These are phyloP conservation scores for Akanthomyces dipterigenus DNA, from an alignment of 2,329 filamentous ascomycete genomes.

Conservation along the genomic window DNA sequence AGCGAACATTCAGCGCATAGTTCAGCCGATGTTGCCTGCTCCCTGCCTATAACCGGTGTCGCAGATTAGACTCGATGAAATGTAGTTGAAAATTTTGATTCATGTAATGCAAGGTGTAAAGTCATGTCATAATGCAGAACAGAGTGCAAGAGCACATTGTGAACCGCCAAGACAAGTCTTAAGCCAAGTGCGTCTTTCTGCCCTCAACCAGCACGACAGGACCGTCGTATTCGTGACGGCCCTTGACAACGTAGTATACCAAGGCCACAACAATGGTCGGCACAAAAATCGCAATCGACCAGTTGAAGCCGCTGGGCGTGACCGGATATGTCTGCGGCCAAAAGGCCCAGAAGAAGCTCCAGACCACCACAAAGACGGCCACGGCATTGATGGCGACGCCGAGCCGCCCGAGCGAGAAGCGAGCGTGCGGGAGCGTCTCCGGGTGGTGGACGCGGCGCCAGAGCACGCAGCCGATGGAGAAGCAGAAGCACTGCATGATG, in stretches of 20 bases:
- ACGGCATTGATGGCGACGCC: constrained; percentile 12
- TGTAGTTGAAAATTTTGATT: not conserved
- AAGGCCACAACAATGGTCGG: constrained; percentile 5
- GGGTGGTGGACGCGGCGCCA: constrained; percentile 13
- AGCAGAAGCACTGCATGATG: constrained; percentile 13
- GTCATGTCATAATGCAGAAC: not conserved
- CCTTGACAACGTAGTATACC: constrained; percentile 10
- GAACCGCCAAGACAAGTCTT: not conserved
- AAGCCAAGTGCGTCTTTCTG: not conserved
- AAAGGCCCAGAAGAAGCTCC: constrained; percentile 16
- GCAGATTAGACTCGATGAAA: not conserved
- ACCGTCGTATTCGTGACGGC: constrained; percentile 9
- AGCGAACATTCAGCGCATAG: not conserved
- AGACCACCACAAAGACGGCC: constrained; percentile 3
- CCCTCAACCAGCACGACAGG: constrained; percentile 13
- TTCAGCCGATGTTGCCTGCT: not conserved
- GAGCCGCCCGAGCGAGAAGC: constrained; percentile 12
- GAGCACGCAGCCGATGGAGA: constrained; percentile 14
- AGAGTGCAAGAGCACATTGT: not conserved
- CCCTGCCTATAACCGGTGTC: too few relatives aligned
- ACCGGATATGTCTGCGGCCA: constrained; percentile 14
- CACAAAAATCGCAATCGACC: constrained; percentile 11
- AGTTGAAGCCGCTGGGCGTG: constrained; percentile 13
- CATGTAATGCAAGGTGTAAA: not conserved
- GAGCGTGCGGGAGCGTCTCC: constrained; percentile 13